Conservation (phyloP, 768 basidiomycete species). For the Solioccasus polychromus region DNA sequence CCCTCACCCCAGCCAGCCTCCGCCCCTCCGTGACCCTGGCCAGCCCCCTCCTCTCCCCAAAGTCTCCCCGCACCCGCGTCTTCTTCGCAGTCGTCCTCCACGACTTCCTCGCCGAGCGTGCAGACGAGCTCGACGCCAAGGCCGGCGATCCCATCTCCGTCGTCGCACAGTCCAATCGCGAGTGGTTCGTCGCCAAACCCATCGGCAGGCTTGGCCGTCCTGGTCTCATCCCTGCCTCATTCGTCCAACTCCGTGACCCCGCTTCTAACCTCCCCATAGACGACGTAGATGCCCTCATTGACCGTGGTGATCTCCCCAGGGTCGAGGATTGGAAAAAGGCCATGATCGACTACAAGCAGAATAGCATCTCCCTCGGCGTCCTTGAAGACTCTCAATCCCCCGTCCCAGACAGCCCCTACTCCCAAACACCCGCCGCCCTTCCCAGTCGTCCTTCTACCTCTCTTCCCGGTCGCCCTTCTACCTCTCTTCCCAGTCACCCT, state of each 20-base stretch:
- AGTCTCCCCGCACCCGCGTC: constrained; percentile 49
- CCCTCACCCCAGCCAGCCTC: constrained; percentile 30
- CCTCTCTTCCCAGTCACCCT: constrained; percentile 11
- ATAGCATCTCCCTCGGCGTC: constrained; percentile 90
- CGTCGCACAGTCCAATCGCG: constrained; percentile 98
- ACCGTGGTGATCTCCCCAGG: constrained; percentile 83
- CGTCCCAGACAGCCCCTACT: constrained; percentile 43
- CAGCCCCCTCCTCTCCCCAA: constrained; percentile 34
- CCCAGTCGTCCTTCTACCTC: constrained; percentile 1
- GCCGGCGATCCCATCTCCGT: constrained; percentile 93
- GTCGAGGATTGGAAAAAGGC: constrained; percentile 99
- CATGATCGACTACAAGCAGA: constrained; percentile 93
- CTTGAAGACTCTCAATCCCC: constrained; percentile 63
- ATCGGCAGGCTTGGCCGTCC: constrained; percentile 94
- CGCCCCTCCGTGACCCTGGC: constrained; percentile 20
- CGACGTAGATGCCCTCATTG: constrained; percentile 77
- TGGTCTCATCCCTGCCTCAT: constrained; percentile 94
- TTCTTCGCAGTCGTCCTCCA: constrained; percentile 95
- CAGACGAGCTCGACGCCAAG: constrained; percentile 95
- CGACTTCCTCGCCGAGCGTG: constrained; percentile 92
- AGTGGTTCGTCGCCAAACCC: constrained; percentile 99
- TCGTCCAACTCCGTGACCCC: constrained; percentile 96
- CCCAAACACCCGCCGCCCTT: constrained; percentile 18
- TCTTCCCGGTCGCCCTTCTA: not conserved
- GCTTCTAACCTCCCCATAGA: constrained; percentile 74